Base-by-base conservation (phyloP, 2,329 filamentous ascomycete genomes). In the Corniculantispora saksenae region DNA sequence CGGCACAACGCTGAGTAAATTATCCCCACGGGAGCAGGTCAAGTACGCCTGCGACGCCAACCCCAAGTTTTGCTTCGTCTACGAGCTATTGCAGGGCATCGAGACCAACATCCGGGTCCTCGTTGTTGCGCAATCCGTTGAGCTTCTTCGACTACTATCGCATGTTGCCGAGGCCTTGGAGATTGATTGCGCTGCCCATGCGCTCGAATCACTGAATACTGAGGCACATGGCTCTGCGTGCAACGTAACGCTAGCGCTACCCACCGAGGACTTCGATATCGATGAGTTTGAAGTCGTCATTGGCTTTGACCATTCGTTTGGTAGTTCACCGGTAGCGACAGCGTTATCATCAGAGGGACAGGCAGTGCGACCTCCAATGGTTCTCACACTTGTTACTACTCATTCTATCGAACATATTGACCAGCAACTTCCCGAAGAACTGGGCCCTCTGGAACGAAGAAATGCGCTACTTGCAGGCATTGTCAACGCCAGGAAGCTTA, bases 11-110 rank as follows among this genome's bases (percentile, higher is more conserved):
- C 70, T 80, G 15, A 75, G 76, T 27, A 68, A 70, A 3, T 66
- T 85, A 63, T 73, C 79, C 2, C 70, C 79, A 9, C 71, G 73
- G 4, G 78, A 82, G 25, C 76, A 80, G 61, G 81, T 82, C 69
- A 87, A 82, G 70, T 84, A 86, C 68, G 81, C 82, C 1, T 80
- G 82, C 63, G 82, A 82, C 61, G 82, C 84, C 12, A 89, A 87
- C 72, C 77, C 84, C 63, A 90, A 90, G 69, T 86, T 85, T 69
- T 82, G 80, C 38, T 89, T 90, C 68, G 70, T 89, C 7, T 82
- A 80, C 53, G 85, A 88, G 67, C 76, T 90, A 3, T 71, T 89
- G 35, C 76, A 82, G 23, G 70, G 74, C 10, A 71, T 88, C 13
- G 73, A 76, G 19, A 72, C 76, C 15, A 77, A 82, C 13, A 81